Conservation (phyloP, 2,329 filamentous ascomycete species). For the Rutstroemia sp. region DNA sequence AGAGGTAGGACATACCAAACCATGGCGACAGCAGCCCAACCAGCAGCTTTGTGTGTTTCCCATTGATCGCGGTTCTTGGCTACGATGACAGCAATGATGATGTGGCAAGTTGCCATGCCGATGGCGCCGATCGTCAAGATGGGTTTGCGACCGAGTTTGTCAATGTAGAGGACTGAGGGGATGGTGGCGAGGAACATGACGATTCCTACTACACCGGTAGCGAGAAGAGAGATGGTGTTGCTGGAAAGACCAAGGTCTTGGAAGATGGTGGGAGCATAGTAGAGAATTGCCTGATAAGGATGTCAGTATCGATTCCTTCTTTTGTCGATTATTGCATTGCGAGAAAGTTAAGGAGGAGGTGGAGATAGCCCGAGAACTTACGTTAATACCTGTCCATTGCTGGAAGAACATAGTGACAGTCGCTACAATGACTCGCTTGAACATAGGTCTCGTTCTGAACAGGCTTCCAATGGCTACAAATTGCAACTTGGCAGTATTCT, state of each 20-base stretch:
- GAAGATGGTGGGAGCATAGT: constrained; percentile 44
- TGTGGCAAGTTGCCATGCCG: constrained; percentile 52
- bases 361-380: constrained; percentile 11
- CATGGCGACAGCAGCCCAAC: constrained; percentile 61
- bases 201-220: constrained; percentile 65
- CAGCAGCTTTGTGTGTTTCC: constrained; percentile 47
- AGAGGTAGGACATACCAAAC: constrained; percentile 41
- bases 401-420: constrained; percentile 57
- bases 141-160: constrained; percentile 55
- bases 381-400: constrained; percentile 41
- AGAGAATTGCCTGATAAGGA: constrained; percentile 16
- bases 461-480: constrained; percentile 59
- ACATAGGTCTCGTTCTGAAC: constrained; percentile 59
- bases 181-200: constrained; percentile 63
- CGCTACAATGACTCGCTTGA: constrained; percentile 57
- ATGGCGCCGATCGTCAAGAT: constrained; percentile 57
- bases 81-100: constrained; percentile 35
- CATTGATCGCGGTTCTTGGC: constrained; percentile 56
- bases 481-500: constrained; percentile 61
- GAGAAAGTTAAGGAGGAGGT: not conserved
- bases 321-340: not conserved
- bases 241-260: constrained; percentile 36
- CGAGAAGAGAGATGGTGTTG: constrained; percentile 49
- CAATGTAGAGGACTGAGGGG: constrained; percentile 58
- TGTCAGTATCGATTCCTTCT: not conserved